Conservation (phyloP, 768 basidiomycete genomes). For the Coprinopsis cinerea region DNA sequence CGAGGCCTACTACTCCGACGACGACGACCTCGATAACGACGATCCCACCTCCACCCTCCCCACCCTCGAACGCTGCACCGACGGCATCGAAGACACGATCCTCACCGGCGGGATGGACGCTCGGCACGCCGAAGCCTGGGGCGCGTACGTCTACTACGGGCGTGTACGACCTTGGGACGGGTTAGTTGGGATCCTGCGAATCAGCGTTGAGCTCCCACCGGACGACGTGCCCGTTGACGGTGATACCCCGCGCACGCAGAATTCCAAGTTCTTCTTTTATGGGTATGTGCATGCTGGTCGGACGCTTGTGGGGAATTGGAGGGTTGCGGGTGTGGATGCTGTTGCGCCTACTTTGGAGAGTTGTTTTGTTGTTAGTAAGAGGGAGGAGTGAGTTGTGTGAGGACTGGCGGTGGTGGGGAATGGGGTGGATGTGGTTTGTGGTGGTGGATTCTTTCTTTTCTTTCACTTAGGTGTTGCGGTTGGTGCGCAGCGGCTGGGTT, state of each 20-base stretch:
- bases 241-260: not conserved
- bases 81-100: conserved; percentile 55
- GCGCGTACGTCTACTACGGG: conserved; percentile 42
- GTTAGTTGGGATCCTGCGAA: conserved; percentile 47
- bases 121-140: conserved; percentile 43
- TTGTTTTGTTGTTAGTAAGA: conserved; percentile 7
- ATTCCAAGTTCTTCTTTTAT: conserved; percentile 43
- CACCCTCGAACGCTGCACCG: conserved; percentile 24
- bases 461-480: not conserved
- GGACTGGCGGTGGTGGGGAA: not conserved
- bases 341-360: conserved; percentile 1
- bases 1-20: conserved; percentile 12
- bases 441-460: not conserved
- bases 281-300: conserved; percentile 63
- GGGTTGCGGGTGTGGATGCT: conserved; percentile 30
- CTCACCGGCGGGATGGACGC: conserved; percentile 55
- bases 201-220: conserved; percentile 21
- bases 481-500: not conserved
- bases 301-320: conserved; percentile 72
- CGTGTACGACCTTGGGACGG: conserved; percentile 57
- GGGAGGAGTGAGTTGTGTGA: not conserved
- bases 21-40: conserved; percentile 7
- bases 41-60: not conserved
- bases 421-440: not conserved
- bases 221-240: not conserved